These are phyloP conservation scores for Metschnikowia arizonensis DNA, from an alignment of 805 yeast species.

Conservation along the genomic window DNA sequence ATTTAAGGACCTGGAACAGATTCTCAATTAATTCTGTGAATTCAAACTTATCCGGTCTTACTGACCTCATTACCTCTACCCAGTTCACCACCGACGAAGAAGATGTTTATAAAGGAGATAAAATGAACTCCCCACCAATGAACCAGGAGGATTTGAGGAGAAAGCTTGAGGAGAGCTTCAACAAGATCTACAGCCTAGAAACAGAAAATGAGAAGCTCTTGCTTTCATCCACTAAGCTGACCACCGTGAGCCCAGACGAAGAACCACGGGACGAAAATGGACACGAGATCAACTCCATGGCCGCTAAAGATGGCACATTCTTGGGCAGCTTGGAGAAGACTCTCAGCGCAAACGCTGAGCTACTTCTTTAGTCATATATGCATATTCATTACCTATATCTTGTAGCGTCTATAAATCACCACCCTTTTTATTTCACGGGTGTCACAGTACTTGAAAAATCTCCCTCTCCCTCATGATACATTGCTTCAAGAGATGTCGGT, in stretches of 20 bases:
- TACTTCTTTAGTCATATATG: neutral
- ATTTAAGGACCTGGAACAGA: conserved; percentile 39
- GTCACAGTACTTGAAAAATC: conserved; percentile 36
- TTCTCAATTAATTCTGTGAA: conserved; percentile 50
- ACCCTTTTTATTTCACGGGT: conserved; percentile 7
- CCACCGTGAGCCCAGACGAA: neutral
- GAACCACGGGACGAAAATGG: conserved; percentile 3
- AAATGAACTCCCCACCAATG: neutral
- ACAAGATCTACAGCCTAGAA: conserved; percentile 33
- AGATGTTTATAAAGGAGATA: conserved; percentile 11
- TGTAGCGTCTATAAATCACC: conserved; percentile 1
- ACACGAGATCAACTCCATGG: conserved; percentile 4
- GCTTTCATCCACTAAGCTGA: neutral
- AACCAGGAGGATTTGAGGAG: conserved; percentile 32
- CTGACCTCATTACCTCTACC: conserved; percentile 45
- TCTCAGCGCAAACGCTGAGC: conserved; percentile 1
- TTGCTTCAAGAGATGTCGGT: conserved; percentile 30
- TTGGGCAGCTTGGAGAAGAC: conserved; percentile 13
- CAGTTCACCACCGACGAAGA: conserved; percentile 37
- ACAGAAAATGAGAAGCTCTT: conserved; percentile 25
- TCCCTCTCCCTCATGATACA: conserved; percentile 54
- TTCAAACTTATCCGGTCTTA: conserved; percentile 47
- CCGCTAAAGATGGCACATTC: conserved; percentile 12
- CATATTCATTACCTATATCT: neutral
- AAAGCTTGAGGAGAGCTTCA: conserved; percentile 38